Evolutionary conservation across 2,329 filamentous ascomycete species (phyloP).

Genomic region (Phialophora tarda): DNA sequence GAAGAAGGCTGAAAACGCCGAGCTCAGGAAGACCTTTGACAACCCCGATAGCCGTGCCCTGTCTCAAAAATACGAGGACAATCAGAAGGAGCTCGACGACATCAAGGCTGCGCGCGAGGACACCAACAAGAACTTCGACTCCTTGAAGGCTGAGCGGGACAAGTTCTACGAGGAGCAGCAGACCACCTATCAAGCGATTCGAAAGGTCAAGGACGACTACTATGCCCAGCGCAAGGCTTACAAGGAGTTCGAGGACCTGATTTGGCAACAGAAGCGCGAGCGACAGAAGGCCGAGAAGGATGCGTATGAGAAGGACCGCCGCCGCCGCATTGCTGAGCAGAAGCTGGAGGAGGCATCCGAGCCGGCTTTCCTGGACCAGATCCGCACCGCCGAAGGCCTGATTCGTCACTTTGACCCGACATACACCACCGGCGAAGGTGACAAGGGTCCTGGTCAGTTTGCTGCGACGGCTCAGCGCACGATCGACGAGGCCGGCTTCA

Average conservation of each 20-base stretch:
- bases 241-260: conserved; percentile 81
- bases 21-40: conserved; percentile 85
- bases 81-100: conserved; percentile 84
- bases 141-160: conserved; percentile 82
- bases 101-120: conserved; percentile 93
- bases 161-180: conserved; percentile 85
- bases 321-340: conserved; percentile 60
- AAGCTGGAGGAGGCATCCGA: conserved; percentile 62
- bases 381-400: conserved; percentile 83
- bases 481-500: conserved; percentile 81
- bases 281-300: conserved; percentile 79
- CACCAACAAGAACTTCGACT: conserved; percentile 84
- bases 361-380: conserved; percentile 90
- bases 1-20: conserved; percentile 82
- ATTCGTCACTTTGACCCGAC: conserved; percentile 89
- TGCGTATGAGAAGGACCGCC: conserved; percentile 55
- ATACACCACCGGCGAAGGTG: conserved; percentile 68
- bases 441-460: conserved; percentile 57
- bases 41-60: conserved; percentile 89
- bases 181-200: conserved; percentile 80
- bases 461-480: conserved; percentile 79
- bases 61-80: conserved; percentile 80
- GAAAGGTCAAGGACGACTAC: conserved; percentile 88
- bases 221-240: conserved; percentile 81
- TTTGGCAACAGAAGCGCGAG: conserved; percentile 75